Base-by-base conservation (phyloP, 257 asterid genomes). In the Solanum paucissectum region DNA sequence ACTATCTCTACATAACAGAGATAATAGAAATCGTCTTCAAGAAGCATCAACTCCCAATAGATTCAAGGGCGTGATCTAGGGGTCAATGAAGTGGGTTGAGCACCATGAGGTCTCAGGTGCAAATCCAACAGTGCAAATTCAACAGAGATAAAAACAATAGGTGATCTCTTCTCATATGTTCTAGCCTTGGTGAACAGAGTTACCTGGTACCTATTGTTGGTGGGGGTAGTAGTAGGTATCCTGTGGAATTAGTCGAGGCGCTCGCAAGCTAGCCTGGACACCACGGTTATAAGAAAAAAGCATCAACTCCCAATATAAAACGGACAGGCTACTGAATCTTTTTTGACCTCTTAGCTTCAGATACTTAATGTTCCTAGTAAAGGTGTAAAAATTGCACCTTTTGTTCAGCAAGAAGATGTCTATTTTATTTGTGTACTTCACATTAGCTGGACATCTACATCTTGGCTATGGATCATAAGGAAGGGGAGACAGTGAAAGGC, bases 331-430 rank as follows among this genome's bases (percentile, higher is more conserved):
- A 7, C 76, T 14, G 40, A 71, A 71, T 32, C 40, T 7, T 32
- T 69, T 71, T 71, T 71, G n/a, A 18, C 40, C 76, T 71, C 76
- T 71, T 71, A 71, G 76, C 93, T 2, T 94, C 44, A 33, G 37
- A 33, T 33, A 72, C 25, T 72, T 33, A 16, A 72, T 33, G 44
- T 72, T 72, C 25, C 79, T 72, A 33, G 44, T 72, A 72, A 33
- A 72, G 44, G 44, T 72, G 44, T 33, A 18, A 14, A 33, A 73
- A 18, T 34, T 34, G 46, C 46, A 34, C 14, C 46, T 33, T 73
- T 73, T 34, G 44, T 34, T 73, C 46, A 29, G 3, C 46, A 23
- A 34, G 18, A 34, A 34, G 27, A 73, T 34, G 46, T 73, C 42
- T 20, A 20, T 34, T 73, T n/a, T 5, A 34, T 73, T 73, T 73